Conservation (phyloP, 2,329 filamentous ascomycete genomes). For the Pseudohalonectria lignicola region DNA sequence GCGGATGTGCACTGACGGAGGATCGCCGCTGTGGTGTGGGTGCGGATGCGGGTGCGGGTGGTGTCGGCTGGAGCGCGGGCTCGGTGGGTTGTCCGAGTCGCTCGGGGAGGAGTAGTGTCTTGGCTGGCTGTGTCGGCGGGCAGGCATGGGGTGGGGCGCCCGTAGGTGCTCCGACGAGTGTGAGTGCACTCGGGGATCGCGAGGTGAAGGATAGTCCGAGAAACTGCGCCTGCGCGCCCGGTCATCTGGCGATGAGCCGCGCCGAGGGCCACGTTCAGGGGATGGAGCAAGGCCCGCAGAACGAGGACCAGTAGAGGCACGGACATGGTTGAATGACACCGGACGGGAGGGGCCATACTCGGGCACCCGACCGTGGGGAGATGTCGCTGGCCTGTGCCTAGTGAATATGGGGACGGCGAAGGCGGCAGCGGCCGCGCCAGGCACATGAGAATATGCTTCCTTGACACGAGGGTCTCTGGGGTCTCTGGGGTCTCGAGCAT, state of each 20-base stretch:
- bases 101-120: constrained; percentile 29
- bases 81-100: constrained; percentile 24
- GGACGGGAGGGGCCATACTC: constrained; percentile 11
- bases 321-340: constrained; percentile 27
- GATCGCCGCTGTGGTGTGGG: constrained; percentile 12
- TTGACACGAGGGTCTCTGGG: constrained; percentile 12
- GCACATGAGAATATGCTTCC: constrained; percentile 17
- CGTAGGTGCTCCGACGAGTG: constrained; percentile 20
- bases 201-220: constrained; percentile 31
- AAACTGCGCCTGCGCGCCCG: constrained; percentile 36
- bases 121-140: constrained; percentile 38
- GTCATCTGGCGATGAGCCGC: constrained; percentile 26
- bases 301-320: constrained; percentile 6
- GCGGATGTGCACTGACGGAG: constrained; percentile 18
- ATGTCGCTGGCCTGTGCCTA: not conserved
- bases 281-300: not conserved
- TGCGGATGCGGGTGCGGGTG: constrained; percentile 12
- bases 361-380: not conserved
- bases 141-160: constrained; percentile 17
- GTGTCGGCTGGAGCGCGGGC: constrained; percentile 12
- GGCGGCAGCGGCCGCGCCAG: constrained; percentile 9
- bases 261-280: constrained; percentile 11
- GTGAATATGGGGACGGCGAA: not conserved
- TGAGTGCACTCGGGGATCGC: constrained; percentile 8
- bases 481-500: constrained; percentile 8